These are phyloP conservation scores for Croton laevigatus DNA, from an alignment of 441 rosid genomes.

Conservation along the genomic window DNA sequence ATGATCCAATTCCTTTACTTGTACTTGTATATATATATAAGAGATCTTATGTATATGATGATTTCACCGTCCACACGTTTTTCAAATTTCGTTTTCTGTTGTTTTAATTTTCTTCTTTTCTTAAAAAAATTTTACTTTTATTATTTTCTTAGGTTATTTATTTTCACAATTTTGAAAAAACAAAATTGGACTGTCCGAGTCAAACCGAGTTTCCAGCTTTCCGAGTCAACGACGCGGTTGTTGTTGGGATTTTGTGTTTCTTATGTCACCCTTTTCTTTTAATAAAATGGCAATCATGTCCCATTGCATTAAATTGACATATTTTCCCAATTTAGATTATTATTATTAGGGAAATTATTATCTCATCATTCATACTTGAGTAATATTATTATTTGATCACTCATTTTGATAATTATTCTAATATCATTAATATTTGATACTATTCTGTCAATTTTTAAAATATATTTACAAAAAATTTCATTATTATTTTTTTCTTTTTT, in stretches of 20 bases:
- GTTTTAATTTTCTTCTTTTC: neutral
- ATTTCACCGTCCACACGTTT: slow-evolving; percentile 75
- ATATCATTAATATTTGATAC: too few relatives aligned
- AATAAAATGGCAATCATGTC: neutral
- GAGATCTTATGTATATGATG: neutral
- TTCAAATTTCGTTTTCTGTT: slow-evolving; percentile 14
- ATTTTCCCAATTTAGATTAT: neutral
- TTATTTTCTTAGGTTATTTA: neutral
- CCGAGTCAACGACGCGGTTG: slow-evolving; percentile 31
- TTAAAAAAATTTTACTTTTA: neutral
- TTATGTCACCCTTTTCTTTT: neutral
- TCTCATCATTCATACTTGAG: too few relatives aligned
- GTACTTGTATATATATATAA: neutral
- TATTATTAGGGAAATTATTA: too few relatives aligned
- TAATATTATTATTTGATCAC: too few relatives aligned
- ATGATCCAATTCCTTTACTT: neutral
- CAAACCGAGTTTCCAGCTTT: slow-evolving; percentile 30
- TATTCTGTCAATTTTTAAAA: too few relatives aligned
- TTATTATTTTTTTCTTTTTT: too few relatives aligned
- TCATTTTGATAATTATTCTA: too few relatives aligned
- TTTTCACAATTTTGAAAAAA: neutral
- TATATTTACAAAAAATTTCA: too few relatives aligned
- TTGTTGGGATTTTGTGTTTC: neutral
- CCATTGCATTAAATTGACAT: neutral
- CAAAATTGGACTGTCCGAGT: slow-evolving; percentile 22